phyloP scores from a whole-genome alignment of 352 stramenopile genomes.

The Globisporangium recalcitrans region DNA sequence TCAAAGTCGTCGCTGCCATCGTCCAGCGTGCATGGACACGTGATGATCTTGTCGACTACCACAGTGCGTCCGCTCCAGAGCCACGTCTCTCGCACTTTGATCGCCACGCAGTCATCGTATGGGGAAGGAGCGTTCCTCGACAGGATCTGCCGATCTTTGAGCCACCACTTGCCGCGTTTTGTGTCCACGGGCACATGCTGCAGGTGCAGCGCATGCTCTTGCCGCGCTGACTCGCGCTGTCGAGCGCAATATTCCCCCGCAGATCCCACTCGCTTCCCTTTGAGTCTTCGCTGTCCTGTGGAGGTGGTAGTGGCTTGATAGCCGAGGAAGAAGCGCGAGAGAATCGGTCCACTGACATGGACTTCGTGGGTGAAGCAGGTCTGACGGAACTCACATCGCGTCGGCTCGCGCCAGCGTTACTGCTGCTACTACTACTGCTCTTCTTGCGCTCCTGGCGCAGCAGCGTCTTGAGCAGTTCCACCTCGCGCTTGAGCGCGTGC shows the following conservation, averaged over 20 bases:
- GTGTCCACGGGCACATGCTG: conserved; percentile 38
- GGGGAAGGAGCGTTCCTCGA: conserved; percentile 27
- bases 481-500: conserved; percentile 43
- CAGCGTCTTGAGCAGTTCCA: conserved; percentile 41
- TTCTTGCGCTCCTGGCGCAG: conserved; percentile 40
- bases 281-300: neutral
- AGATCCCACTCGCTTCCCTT: neutral
- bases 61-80: conserved; percentile 56
- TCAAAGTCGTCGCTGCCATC: neutral
- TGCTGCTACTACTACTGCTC: conserved; percentile 15
- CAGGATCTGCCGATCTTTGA: conserved; percentile 54
- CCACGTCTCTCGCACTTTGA: conserved; percentile 66
- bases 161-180: conserved; percentile 61
- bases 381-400: conserved; percentile 9
- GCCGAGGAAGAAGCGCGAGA: neutral
- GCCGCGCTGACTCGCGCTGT: neutral
- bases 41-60: conserved; percentile 64
- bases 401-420: neutral
- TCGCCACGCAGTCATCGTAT: conserved; percentile 25
- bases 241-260: neutral
- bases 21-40: neutral
- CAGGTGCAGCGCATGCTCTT: conserved; percentile 16
- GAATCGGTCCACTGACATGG: neutral
- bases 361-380: conserved; percentile 11
- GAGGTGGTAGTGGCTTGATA: neutral